These are phyloP conservation scores for Toxoplasma gondii DNA, from an alignment of 169 alveolate genomes.

Conservation along the genomic window DNA sequence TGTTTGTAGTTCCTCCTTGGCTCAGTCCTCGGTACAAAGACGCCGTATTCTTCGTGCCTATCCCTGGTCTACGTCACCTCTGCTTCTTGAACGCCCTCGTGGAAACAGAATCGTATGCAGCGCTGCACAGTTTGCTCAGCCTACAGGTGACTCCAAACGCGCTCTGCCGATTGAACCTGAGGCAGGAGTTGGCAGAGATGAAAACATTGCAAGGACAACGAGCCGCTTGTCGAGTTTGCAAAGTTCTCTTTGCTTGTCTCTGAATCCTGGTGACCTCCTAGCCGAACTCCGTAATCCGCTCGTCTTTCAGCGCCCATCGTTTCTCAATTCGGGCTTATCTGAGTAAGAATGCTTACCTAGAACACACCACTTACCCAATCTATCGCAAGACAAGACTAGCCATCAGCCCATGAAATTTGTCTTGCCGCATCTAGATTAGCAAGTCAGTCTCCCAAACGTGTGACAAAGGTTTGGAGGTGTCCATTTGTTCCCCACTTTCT, in stretches of 20 bases:
- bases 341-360: not conserved
- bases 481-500: not conserved
- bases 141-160: not conserved
- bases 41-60: not conserved
- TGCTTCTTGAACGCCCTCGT: not conserved
- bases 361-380: too few relatives aligned
- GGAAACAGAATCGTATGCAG: not conserved
- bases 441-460: not conserved
- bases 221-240: not conserved
- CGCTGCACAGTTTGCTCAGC: not conserved
- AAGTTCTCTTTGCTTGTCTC: constrained; percentile 1
- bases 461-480: too few relatives aligned
- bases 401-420: not conserved
- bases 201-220: not conserved
- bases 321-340: not conserved
- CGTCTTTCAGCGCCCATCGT: not conserved
- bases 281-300: not conserved
- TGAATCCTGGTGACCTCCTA: not conserved
- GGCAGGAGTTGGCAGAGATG: not conserved
- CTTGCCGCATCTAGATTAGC: not conserved
- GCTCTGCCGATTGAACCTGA: not conserved
- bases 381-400: not conserved
- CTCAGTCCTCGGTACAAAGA: not conserved
- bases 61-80: not conserved
- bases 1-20: not conserved